A percentile compares a stretch with the other conserved stretches of the same genome.
Conservation (phyloP, 352 stramenopile species). For the Aphanomyces stellatus region DNA sequence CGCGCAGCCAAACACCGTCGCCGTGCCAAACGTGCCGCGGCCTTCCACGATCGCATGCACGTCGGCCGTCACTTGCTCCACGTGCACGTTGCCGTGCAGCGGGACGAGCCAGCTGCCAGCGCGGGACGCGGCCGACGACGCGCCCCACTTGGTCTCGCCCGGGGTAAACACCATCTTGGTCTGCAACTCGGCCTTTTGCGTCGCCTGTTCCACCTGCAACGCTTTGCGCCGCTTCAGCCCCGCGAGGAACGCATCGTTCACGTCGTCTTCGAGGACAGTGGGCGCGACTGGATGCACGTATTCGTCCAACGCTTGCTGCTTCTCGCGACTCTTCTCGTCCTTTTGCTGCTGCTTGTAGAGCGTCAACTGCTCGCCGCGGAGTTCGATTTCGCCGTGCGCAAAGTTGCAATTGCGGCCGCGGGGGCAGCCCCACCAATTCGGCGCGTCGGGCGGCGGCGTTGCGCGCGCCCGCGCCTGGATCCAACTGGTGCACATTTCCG, state of each 20-base stretch:
- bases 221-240: conserved; percentile 44
- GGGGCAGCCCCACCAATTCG: conserved; percentile 74
- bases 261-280: conserved; percentile 44
- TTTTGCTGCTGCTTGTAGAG: conserved; percentile 67
- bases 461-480: conserved; percentile 44
- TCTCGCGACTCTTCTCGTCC: conserved; percentile 36
- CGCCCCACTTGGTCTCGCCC: conserved; percentile 7
- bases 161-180: conserved; percentile 13
- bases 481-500: conserved; percentile 65
- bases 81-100: conserved; percentile 31
- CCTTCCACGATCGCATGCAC: conserved; percentile 32
- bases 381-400: conserved; percentile 71
- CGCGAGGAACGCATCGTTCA: conserved; percentile 58
- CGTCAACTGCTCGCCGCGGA: conserved; percentile 51
- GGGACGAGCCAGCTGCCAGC: conserved; percentile 41
- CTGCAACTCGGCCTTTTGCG: background rate
- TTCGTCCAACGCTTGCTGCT: conserved; percentile 51
- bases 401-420: conserved; percentile 75
- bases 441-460: conserved; percentile 35
- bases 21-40: conserved; percentile 68
- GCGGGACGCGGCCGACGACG: conserved; percentile 9
- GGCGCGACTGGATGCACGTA: conserved; percentile 49
- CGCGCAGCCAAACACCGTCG: conserved; percentile 35
- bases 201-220: conserved; percentile 17
- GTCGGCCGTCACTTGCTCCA: conserved; percentile 21